Evolutionary conservation across 371 early-diverging fungal genomes (phyloP), one percentile per base, ranked within the genome.

Genomic region (Paramicrosporidium saccamoebae): DNA sequence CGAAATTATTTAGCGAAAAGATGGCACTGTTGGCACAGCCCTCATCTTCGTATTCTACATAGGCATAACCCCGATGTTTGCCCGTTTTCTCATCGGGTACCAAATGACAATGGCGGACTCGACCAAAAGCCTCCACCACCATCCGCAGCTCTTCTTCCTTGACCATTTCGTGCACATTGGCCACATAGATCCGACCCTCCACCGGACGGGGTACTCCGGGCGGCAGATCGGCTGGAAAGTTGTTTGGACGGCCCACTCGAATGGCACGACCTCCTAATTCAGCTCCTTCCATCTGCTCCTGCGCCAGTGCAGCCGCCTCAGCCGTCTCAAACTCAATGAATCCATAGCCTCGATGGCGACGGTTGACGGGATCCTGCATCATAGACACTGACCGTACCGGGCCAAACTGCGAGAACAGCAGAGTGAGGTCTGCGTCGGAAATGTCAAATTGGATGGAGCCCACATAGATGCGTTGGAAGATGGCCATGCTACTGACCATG

Each of bases 271-370:
- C 68, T 12, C 55, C 61, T 11, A 69, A 39, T 16, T 53, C 43
- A n/a, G 38, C 27, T 7, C 58, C 61, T 24, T 59, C 50, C 63
- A 49, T 50, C 3, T 32, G 35, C 12, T 63, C 58, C 21, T 69
- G 36, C 2, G 74, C 69, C 29, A 69, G 30, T 14, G 47, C 38
- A 0, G 72, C 69, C 1, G 68, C 64, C 33, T 77, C 78, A 0
- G 75, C 73, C 8, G 56, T 50, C 15, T 72, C 66, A 28, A 50
- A 77, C 35, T 75, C 74, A 9, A 77, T 50, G 40, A 77, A 77
- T 31, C 72, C 67, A 35, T 57, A 77, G 7, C 78, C 78, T 29
- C 67, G 66, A 43, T 77, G 75, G 20, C 54, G 55, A 13, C 58
- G 57, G 6, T 62, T 55, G 6, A 42, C 28, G 1, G 68, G 46